Conservation (phyloP, 176 grass and related monocot genomes). For the Dendrocalamus sinicus region DNA sequence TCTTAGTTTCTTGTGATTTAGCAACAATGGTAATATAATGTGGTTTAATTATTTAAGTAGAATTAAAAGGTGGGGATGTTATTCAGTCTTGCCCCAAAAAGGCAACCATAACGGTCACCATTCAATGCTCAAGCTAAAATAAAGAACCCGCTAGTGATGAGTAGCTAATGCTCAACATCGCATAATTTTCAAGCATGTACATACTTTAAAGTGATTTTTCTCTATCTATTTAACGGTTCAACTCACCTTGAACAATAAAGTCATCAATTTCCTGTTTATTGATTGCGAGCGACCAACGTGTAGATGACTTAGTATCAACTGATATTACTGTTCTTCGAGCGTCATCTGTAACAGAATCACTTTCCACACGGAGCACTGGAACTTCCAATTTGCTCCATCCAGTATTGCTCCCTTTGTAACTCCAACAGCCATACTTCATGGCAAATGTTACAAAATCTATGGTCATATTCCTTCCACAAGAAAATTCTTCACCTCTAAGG, state of each 20-base stretch:
- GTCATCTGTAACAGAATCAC: conserved; percentile 56
- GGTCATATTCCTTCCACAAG: conserved; percentile 69
- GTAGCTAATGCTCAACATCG: background rate
- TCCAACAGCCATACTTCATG: conserved; percentile 86
- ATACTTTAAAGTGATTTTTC: background rate
- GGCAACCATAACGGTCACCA: background rate
- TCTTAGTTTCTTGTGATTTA: background rate
- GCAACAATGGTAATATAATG: background rate
- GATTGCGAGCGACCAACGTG: conserved; percentile 80
- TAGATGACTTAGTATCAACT: conserved; percentile 77
- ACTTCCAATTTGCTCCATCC: conserved; percentile 84
- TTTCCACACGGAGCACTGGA: conserved; percentile 74
- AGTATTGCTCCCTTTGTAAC: conserved; percentile 59
- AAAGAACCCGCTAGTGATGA: background rate
- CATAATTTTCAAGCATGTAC: background rate
- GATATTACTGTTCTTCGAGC: conserved; percentile 63
- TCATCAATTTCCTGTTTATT: conserved; percentile 80
- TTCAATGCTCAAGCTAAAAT: background rate
- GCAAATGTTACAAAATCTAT: conserved; percentile 85
- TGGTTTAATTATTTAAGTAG: background rate
- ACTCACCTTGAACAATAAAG: conserved; percentile 75
- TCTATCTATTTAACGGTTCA: conserved; percentile 11
- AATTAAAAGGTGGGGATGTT: background rate
- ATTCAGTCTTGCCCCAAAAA: background rate
- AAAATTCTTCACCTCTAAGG: conserved; percentile 79